phyloP scores from a whole-genome alignment of 345 rosid species.

The Angophora floribunda region DNA sequence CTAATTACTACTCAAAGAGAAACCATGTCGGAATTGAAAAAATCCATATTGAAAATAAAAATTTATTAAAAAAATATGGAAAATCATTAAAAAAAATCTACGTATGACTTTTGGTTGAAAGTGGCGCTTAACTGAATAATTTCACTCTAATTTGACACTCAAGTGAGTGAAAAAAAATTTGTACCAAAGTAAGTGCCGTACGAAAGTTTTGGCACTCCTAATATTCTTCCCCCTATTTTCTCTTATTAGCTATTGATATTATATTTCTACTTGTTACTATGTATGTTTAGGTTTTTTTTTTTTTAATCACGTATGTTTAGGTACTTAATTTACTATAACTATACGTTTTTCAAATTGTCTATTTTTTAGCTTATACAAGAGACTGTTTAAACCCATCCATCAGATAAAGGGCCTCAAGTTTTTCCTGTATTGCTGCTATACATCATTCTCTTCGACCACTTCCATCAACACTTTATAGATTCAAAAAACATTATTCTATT shows the following conservation, averaged over 20 bases:
- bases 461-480: not conserved
- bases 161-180: no score
- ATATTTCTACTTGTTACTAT: not conserved
- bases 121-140: no score
- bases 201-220: no score
- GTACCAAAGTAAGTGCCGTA: no score
- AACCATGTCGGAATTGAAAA: no score
- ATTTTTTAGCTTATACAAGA: not conserved
- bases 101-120: no score
- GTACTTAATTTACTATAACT: not conserved
- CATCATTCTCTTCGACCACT: not conserved
- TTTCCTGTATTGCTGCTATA: not conserved
- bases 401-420: not conserved
- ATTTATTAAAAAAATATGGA: no score
- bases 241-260: not conserved
- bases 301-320: rapidly evolving
- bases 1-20: no score
- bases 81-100: no score
- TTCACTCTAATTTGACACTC: no score
- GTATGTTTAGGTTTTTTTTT: not conserved
- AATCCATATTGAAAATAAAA: no score
- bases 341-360: not conserved
- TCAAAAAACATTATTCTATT: not conserved
- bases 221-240: no score
- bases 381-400: not conserved